Base-by-base conservation (phyloP, 305 asterid genomes). In the Nicotiana rustica region DNA sequence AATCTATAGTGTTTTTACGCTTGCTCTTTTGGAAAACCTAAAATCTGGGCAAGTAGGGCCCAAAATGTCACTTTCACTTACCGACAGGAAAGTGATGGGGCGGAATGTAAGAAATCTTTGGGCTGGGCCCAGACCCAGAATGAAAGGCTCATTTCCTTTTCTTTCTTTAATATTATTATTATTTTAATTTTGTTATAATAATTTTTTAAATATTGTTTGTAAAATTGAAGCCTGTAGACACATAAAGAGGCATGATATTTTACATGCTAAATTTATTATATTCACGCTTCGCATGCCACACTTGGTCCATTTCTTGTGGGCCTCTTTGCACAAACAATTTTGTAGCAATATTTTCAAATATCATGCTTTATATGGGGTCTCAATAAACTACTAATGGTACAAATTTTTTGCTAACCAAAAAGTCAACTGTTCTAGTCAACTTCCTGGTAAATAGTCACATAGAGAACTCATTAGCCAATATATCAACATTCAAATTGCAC, bases 11-110 rank as follows among this genome's bases (percentile, higher is more conserved):
- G 31, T 1, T 29, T 29, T 29, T 2, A 29, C 31, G 31, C 31
- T 29, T 29, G 31, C 31, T 29, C 2, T 29, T 29, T 79, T 79
- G 80, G 62, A 9, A 47, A 56, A 60, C 33, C 77, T 78, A 57
- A 82, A 66, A 4, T 21, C 57, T 62, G 56, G 13, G 29, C 17
- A 49, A 7, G 84, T 79, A 41, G 91, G 92, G 78, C 71, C 85
- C 69, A 47, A 29, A 29, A 69, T 35, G 91, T 89, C 89, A 13
- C 70, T 83, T 81, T 92, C 89, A 84, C 85, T 85, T 65, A 81
- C 92, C 89, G 92, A 88, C 91, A 89, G 5, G 87, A 92, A 66
- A 90, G 89, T 73, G 91, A 91, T 85, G 92, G 93, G 85, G 87
- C 90, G 47, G 84, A 79, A 85, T 84, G 85, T 76, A 57, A 8